Conservation (phyloP, 352 stramenopile species). For the Aphanomyces cochlioides region DNA sequence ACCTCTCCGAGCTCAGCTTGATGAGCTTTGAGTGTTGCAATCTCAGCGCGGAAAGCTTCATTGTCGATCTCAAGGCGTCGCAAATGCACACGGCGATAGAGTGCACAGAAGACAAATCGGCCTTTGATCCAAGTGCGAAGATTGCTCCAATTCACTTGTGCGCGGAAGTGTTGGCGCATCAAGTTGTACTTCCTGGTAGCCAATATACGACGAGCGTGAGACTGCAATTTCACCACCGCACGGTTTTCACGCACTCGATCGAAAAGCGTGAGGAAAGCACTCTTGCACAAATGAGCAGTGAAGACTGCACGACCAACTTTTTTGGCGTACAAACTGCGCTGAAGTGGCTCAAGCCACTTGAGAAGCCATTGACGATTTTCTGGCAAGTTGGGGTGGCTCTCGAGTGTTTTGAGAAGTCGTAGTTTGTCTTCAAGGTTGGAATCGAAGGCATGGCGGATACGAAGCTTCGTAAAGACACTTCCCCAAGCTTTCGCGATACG, state of each 20-base stretch:
- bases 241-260: conserved; percentile 60
- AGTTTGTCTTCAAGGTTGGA: conserved; percentile 80
- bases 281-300: conserved; percentile 66
- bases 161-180: conserved; percentile 62
- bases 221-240: conserved; percentile 58
- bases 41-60: background rate
- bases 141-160: conserved; percentile 55
- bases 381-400: conserved; percentile 58
- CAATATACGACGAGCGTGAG: conserved; percentile 41
- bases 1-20: background rate
- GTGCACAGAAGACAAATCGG: background rate
- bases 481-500: conserved; percentile 45
- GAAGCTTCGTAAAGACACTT: conserved; percentile 47
- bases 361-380: conserved; percentile 65
- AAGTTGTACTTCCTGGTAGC: conserved; percentile 52
- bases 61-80: background rate
- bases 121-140: background rate
- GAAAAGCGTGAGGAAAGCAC: conserved; percentile 69
- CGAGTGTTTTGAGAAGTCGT: conserved; percentile 66
- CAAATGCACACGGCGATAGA: conserved; percentile 4
- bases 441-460: conserved; percentile 72
- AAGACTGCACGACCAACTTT: conserved; percentile 79
- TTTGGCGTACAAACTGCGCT: conserved; percentile 77
- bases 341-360: conserved; percentile 74
- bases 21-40: background rate